Percentiles rank a stretch among this genome's conserved stretches.
phyloP scores from a whole-genome alignment of 495 filamentous ascomycete genomes.

The Aspergillus homomorphus region DNA sequence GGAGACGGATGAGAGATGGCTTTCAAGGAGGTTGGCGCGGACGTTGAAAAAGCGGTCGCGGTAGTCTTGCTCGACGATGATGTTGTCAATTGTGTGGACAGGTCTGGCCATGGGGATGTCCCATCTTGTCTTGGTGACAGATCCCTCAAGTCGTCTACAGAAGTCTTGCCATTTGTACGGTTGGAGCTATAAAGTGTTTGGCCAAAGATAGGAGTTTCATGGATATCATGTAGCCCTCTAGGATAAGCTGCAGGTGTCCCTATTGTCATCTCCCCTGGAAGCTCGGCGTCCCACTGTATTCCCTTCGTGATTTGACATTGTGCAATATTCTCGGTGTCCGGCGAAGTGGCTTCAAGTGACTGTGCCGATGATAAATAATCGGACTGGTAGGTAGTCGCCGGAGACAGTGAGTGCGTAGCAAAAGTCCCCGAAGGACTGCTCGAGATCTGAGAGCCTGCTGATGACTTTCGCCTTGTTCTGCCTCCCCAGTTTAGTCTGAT shows the following conservation, averaged over 20 bases:
- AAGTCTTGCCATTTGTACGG: conserved; percentile 17
- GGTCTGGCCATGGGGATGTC: conserved; percentile 25
- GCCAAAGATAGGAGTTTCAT: conserved; percentile 28
- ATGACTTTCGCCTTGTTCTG: conserved; percentile 46
- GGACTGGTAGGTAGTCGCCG: conserved; percentile 12
- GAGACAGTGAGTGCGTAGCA: conserved; percentile 20
- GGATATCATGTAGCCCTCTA: conserved; percentile 28
- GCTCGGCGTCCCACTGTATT: conserved; percentile 17
- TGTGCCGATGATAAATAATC: conserved; percentile 3
- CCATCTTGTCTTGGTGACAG: conserved; percentile 22
- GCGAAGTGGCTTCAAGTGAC: conserved; percentile 8
- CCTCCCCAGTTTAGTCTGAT: conserved; percentile 85
- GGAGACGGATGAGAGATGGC: conserved; percentile 22
- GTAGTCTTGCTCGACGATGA: conserved; percentile 16
- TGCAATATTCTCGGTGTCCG: conserved; percentile 4
- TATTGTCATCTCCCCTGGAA: conserved; percentile 17
- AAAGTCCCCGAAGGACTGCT: conserved; percentile 26
- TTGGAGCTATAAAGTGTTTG: conserved; percentile 18
- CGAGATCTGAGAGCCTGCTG: conserved; percentile 36
- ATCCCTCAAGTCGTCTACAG: conserved; percentile 22
- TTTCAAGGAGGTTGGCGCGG: conserved; percentile 22
- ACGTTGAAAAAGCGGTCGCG: conserved; percentile 17
- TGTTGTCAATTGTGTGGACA: conserved; percentile 19
- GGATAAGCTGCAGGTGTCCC: conserved; percentile 22
- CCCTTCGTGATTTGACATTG: conserved; percentile 10